These are phyloP conservation scores for Clathrus columnatus DNA, from an alignment of 768 basidiomycete genomes.

Conservation along the genomic window DNA sequence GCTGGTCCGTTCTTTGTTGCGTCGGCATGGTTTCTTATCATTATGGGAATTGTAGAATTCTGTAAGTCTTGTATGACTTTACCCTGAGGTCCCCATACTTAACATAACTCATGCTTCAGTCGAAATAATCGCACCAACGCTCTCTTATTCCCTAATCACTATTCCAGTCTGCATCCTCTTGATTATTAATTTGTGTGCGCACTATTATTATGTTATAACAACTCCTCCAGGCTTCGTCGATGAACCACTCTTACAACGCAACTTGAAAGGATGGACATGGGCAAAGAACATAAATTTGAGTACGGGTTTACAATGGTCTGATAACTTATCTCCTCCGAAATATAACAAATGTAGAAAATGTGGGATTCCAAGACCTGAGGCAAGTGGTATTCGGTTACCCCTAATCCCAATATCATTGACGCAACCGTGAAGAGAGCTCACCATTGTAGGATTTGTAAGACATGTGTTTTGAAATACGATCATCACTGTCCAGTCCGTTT, in stretches of 20 bases:
- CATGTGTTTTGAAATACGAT: constrained; percentile 83
- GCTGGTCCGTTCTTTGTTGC: constrained; percentile 87
- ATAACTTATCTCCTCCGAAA: constrained; percentile 40
- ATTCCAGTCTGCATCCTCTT: constrained; percentile 68
- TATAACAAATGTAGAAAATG: constrained; percentile 63
- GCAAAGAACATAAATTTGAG: constrained; percentile 32
- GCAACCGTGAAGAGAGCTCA: constrained; percentile 62
- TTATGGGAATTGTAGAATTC: constrained; percentile 63
- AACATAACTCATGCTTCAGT: constrained; percentile 38
- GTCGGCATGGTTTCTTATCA: constrained; percentile 68
- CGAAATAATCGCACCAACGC: constrained; percentile 62
- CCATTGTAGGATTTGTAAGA: constrained; percentile 87
- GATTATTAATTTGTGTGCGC: constrained; percentile 62
- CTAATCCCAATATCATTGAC: not conserved
- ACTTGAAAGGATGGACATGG: constrained; percentile 41
- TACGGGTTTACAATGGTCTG: constrained; percentile 44
- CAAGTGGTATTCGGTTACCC: constrained; percentile 27
- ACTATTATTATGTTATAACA: constrained; percentile 83
- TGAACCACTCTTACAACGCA: constrained; percentile 37
- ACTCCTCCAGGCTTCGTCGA: constrained; percentile 71
- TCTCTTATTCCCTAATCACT: constrained; percentile 50
- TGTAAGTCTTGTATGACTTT: constrained; percentile 47
- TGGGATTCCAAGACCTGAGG: constrained; percentile 65
- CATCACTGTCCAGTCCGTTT: constrained; percentile 81
- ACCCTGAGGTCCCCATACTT: not conserved